Base-by-base conservation (phyloP, 495 filamentous ascomycete genomes). In the Bombardia bombarda region DNA sequence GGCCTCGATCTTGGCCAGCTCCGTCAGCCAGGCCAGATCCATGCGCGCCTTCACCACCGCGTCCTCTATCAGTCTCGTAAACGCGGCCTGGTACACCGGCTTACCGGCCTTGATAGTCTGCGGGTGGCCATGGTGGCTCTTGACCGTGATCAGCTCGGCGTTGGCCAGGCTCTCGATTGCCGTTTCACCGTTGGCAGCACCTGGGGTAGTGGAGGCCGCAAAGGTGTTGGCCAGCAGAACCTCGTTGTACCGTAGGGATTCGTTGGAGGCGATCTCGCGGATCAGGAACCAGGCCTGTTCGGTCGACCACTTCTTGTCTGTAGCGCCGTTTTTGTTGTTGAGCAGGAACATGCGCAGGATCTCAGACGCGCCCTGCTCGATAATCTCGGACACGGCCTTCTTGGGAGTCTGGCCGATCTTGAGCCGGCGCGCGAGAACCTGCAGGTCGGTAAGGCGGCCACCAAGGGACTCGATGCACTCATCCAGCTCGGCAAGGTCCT, bases 311-410 rank as follows among this genome's bases (percentile, higher is more conserved):
- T 77, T 63, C 41, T 72, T 68, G 33, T 73, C 68, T 32, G 71
- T 74, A 21, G 61, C 62, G 13, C 52, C 45, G 1, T 57, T 47
- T 2, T 64, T 62, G 46, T 60, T 62, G 31, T 62, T 53, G 1
- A 95, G 69, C 21, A 97, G 73, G 67, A 89, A 97, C 72, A 94
- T 87, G 56, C 96, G 94, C 40, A 95, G 57, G 34, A 98, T 90
- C 58, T 97, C 93, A 3, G 83, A 84, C 8, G 87, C 82, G 7
- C 82, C 81, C 49, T 94, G 87, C 25, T 87, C 80, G 32, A 92
- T 85, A 41, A 98, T 97, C 49, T 94, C 87, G 24, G 77, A 66
- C 12, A 96, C 83, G n/a, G 92, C 92, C 50, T 81, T 75, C 55
- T 72, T 73, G 1, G 92, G 92, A 0, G 73, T 85, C 65, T 97